Conservation (phyloP, 805 yeast species). For the Metschnikowia picachoensis region DNA sequence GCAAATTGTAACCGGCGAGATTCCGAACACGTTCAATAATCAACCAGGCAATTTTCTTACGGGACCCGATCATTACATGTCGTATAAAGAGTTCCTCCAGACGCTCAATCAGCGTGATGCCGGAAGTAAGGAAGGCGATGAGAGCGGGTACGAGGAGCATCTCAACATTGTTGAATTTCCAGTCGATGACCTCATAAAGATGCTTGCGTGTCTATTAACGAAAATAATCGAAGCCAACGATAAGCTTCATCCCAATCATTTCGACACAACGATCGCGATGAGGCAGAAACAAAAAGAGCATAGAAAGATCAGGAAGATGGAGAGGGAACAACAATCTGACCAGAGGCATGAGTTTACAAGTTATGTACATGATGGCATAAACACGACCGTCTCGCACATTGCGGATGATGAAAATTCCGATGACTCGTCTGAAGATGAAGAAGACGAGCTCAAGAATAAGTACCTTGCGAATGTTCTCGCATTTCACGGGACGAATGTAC, state of each 20-base stretch:
- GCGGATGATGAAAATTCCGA: slow-evolving; percentile 23
- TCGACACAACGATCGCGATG: slow-evolving; percentile 43
- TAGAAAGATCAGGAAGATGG: slow-evolving; percentile 25
- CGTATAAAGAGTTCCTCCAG: slow-evolving; percentile 38
- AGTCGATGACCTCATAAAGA: slow-evolving; percentile 70
- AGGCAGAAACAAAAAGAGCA: slow-evolving; percentile 38
- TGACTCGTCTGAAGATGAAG: slow-evolving; percentile 26
- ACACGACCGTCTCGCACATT: slow-evolving; percentile 18
- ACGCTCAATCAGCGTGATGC: slow-evolving; percentile 20
- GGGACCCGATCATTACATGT: slow-evolving; percentile 42
- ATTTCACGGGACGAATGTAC: slow-evolving; percentile 93
- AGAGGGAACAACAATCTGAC: slow-evolving; percentile 13
- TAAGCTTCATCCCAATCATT: slow-evolving; percentile 66
- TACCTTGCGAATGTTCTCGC: slow-evolving; percentile 73
- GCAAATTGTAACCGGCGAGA: not conserved
- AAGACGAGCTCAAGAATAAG: slow-evolving; percentile 44
- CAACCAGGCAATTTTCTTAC: slow-evolving; percentile 1
- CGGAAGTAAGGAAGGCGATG: slow-evolving; percentile 10
- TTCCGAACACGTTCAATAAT: not conserved
- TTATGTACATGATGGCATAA: slow-evolving; percentile 13
- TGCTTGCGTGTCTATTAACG: slow-evolving; percentile 82
- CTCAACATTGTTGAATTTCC: slow-evolving; percentile 80
- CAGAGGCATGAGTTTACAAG: slow-evolving; percentile 8
- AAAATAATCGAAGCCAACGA: slow-evolving; percentile 91
- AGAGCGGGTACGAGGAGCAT: slow-evolving; percentile 41